Conservation (phyloP, 2,329 filamentous ascomycete species). For the Fusarium sp. region DNA sequence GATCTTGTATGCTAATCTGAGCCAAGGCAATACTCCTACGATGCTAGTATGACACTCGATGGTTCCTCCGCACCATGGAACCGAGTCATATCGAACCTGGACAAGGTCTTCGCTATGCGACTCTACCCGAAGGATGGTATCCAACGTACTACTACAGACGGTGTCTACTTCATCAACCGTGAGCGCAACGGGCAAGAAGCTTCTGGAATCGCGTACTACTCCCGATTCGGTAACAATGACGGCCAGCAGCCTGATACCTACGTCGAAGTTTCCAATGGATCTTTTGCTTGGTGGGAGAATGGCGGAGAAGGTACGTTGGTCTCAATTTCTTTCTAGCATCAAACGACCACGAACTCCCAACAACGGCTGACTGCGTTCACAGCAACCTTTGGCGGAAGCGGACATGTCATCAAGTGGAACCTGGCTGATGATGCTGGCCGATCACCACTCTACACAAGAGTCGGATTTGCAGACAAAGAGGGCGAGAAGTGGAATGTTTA, state of each 20-base stretch:
- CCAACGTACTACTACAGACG: neutral
- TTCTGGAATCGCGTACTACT: neutral
- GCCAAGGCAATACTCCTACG: neutral
- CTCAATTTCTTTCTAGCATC: neutral
- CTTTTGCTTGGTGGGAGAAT: neutral
- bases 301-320: neutral
- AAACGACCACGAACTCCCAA: neutral
- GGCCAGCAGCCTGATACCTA: neutral
- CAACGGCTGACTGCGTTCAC: fast-evolving
- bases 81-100: neutral
- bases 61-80: neutral
- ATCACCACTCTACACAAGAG: neutral
- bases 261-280: neutral
- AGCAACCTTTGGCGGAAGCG: neutral
- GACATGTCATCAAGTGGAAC: constrained; percentile 1
- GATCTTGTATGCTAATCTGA: neutral
- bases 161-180: neutral
- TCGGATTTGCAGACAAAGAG: neutral
- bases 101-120: neutral
- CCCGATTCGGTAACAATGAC: neutral
- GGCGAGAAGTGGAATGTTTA: constrained; percentile 1
- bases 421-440: neutral
- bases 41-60: neutral
- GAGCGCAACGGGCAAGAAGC: neutral
- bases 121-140: neutral